Base-by-base conservation (phyloP, 2,329 filamentous ascomycete genomes). In the Microcyclospora tardicrescens region DNA sequence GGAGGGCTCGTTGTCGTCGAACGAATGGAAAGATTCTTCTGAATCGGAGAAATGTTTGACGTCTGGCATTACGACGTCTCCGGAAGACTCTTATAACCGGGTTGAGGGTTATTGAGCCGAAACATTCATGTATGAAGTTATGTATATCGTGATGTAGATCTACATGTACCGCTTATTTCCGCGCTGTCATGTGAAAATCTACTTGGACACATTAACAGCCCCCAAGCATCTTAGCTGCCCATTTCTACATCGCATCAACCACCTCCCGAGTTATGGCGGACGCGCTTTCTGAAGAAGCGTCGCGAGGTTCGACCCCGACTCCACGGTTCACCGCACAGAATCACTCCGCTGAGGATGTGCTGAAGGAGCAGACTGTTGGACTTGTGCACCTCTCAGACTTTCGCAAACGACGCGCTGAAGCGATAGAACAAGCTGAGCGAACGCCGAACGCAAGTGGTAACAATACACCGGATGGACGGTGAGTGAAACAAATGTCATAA, bases 381-480 rank as follows among this genome's bases (percentile, higher is more conserved):
- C 78, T 98, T 2, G 89, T 96, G 38, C 77, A 84, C 41, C 78
- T 95, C 33, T 85, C 84, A 48, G 91, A 96, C 58, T 96, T 93
- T 61, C 85, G 89, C 61, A 96, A 98, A 66, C 79, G 91, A 43
- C 84, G 89, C 61, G 87, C 86, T 51, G 85, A 95, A 62, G 84
- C 87, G n/a, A 68, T 94, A 35, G 89, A 95, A 60, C 79, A 84
- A 57, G 89, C 91, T 29, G 38, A 33, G 14, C 28, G 19, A 56
- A 49, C 43, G 33, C 39, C 46, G 14, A 34, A 79, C 76, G 10
- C 77, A 79, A 54, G 81, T 38, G 67, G 72, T 39, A 63, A 66
- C 27, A 66, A 61, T 32, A 75, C 72, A 30, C 70, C 72, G 30
- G 61, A 64, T 33, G 75, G 77, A 59, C 69, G 74, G 77, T 81